Conservation (phyloP, 1,284 basidiomycete genomes). For the Coniophora puteana region DNA sequence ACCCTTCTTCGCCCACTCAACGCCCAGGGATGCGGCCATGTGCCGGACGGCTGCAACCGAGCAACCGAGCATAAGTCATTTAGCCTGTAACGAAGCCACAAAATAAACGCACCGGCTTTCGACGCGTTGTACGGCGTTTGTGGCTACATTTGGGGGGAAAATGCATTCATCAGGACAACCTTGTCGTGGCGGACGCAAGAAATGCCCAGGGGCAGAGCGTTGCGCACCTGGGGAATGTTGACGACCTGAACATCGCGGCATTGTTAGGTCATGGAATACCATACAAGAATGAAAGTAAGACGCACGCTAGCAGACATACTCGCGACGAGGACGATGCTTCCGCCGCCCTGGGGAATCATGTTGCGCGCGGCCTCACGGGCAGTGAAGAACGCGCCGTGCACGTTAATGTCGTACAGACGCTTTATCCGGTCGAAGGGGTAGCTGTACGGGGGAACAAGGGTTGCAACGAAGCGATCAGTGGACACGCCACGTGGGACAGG, state of each 20-base stretch:
- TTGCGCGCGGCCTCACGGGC: slow-evolving; percentile 86
- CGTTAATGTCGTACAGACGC: slow-evolving; percentile 88
- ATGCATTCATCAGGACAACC: too few relatives aligned
- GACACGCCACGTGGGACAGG: slow-evolving; percentile 5
- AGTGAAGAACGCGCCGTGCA: slow-evolving; percentile 91
- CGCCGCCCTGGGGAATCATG: slow-evolving; percentile 75
- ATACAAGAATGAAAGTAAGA: not conserved
- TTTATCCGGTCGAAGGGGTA: slow-evolving; percentile 84
- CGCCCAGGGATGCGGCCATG: slow-evolving; percentile 82
- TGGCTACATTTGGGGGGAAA: slow-evolving; percentile 46
- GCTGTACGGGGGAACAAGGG: slow-evolving; percentile 32
- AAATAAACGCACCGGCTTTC: slow-evolving; percentile 62
- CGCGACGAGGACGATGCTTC: slow-evolving; percentile 85
- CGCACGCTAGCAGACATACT: slow-evolving; percentile 74
- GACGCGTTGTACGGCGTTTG: slow-evolving; percentile 98
- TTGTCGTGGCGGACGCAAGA: too few relatives aligned
- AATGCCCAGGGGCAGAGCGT: not conserved
- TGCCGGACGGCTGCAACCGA: slow-evolving; percentile 70
- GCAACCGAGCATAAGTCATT: slow-evolving; percentile 8
- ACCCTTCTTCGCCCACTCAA: slow-evolving; percentile 87
- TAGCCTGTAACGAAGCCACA: not conserved
- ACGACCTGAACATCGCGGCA: slow-evolving; percentile 54
- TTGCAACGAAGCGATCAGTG: not conserved
- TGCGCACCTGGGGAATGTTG: slow-evolving; percentile 73
- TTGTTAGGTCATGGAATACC: slow-evolving; percentile 10